A percentile compares a stretch with the other conserved stretches of the same genome.
These are phyloP conservation scores for Aspergillus avenaceus DNA, from an alignment of 495 filamentous ascomycete genomes.

Conservation along the genomic window DNA sequence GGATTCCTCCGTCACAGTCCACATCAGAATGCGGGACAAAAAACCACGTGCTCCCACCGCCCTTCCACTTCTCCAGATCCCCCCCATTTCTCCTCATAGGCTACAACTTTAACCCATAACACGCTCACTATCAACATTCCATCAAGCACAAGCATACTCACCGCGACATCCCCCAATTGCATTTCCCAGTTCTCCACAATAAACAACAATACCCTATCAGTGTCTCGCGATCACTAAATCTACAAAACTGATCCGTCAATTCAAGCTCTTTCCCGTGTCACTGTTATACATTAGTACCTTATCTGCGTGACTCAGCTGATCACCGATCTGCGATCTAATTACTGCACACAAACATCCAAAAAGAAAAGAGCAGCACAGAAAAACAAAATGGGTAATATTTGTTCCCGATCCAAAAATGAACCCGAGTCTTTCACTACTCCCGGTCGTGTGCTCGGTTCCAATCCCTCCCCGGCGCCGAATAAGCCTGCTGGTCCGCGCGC, in stretches of 20 bases:
- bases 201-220: too few relatives aligned
- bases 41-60: constrained; percentile 10
- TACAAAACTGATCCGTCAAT: too few relatives aligned
- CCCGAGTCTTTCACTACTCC: constrained; percentile 54
- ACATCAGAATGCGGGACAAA: not conserved
- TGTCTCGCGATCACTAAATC: too few relatives aligned
- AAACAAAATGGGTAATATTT: constrained; percentile 67
- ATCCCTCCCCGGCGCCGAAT: constrained; percentile 28
- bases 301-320: not conserved
- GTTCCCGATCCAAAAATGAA: constrained; percentile 59
- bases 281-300: too few relatives aligned
- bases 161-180: not conserved
- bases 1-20: not conserved
- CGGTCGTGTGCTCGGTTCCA: constrained; percentile 55
- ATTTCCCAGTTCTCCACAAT: not conserved
- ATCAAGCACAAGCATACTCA: too few relatives aligned
- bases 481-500: constrained; percentile 27
- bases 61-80: constrained; percentile 3
- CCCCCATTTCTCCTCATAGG: not conserved
- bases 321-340: too few relatives aligned
- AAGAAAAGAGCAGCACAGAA: too few relatives aligned
- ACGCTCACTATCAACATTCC: not conserved
- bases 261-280: too few relatives aligned
- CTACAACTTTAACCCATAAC: not conserved
- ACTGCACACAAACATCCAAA: not conserved